phyloP scores from a whole-genome alignment of 2,329 filamentous ascomycete genomes.

The Trichoderma cornu-damae region DNA sequence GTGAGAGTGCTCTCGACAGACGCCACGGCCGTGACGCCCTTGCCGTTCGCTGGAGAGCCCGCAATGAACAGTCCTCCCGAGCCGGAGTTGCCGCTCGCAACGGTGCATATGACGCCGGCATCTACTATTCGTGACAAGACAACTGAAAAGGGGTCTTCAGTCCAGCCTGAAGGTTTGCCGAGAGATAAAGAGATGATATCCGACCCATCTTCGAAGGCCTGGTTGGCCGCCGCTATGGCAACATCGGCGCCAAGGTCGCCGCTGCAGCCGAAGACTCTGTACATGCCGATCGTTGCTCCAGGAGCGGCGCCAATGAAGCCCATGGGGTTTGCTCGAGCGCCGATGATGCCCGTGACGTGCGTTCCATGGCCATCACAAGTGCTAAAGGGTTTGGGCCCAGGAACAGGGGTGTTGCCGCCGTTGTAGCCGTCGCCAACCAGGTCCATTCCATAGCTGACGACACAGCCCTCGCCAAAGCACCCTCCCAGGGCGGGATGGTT shows the following conservation, averaged over 20 bases:
- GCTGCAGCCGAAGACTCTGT: constrained; percentile 34
- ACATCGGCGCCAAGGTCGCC: constrained; percentile 33
- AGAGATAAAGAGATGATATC: constrained; percentile 36
- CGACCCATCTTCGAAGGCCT: constrained; percentile 37
- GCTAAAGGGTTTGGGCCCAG: constrained; percentile 35
- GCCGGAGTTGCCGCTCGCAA: constrained; percentile 43
- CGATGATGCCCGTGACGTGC: constrained; percentile 43
- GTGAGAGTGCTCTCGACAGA: constrained; percentile 37
- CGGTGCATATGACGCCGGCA: constrained; percentile 36
- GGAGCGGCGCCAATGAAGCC: constrained; percentile 38
- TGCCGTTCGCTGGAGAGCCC: constrained; percentile 37
- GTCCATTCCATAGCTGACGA: constrained; percentile 41
- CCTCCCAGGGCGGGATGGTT: constrained; percentile 43
- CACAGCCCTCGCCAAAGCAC: constrained; percentile 42
- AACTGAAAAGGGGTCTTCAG: constrained; percentile 30
- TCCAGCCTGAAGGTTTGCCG: constrained; percentile 30
- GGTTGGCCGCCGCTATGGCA: constrained; percentile 35
- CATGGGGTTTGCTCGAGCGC: constrained; percentile 33
- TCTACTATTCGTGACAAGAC: constrained; percentile 39
- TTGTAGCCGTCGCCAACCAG: constrained; percentile 37
- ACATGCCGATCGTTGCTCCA: constrained; percentile 36
- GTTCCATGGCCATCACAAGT: constrained; percentile 41
- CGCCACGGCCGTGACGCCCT: constrained; percentile 40
- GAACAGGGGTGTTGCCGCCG: constrained; percentile 29
- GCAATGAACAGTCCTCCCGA: constrained; percentile 37